Conservation (phyloP, 2,329 filamentous ascomycete species). For the Colletotrichum acutatum region DNA sequence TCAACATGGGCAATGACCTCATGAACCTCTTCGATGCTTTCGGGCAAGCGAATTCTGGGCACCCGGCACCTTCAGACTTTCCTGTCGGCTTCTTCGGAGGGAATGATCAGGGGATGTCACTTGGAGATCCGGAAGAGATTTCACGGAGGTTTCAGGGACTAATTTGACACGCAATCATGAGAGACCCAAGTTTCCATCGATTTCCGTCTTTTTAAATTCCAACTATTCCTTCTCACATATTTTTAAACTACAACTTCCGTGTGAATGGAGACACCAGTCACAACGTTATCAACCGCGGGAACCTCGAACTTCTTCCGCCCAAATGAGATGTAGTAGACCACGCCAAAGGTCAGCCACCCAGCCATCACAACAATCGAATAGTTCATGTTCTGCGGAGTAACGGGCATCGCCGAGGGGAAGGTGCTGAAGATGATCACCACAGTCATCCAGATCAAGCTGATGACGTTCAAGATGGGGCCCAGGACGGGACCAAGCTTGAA, state of each 20-base stretch:
- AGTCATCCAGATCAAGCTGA: conserved; percentile 55
- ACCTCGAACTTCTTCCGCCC: conserved; percentile 43
- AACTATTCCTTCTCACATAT: not conserved
- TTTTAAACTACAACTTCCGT: conserved; percentile 2
- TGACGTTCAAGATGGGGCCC: conserved; percentile 50
- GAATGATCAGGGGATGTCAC: conserved; percentile 20
- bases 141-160: conserved; percentile 46
- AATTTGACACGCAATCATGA: conserved; percentile 34
- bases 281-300: conserved; percentile 30
- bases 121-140: conserved; percentile 42
- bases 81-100: conserved; percentile 19
- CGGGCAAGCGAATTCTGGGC: conserved; percentile 32
- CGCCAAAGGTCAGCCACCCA: conserved; percentile 50
- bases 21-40: conserved; percentile 49
- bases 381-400: conserved; percentile 57
- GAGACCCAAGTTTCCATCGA: not conserved
- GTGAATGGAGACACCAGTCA: conserved; percentile 24
- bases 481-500: conserved; percentile 45
- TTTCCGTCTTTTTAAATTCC: not conserved
- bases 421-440: conserved; percentile 57
- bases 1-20: conserved; percentile 48
- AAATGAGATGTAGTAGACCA: conserved; percentile 44
- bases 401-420: conserved; percentile 53
- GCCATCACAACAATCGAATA: conserved; percentile 55
- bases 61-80: conserved; percentile 31